Percentiles rank a stretch among this genome's conserved stretches.
Conservation (phyloP, 805 yeast species). For the Candida silvicultrix region DNA sequence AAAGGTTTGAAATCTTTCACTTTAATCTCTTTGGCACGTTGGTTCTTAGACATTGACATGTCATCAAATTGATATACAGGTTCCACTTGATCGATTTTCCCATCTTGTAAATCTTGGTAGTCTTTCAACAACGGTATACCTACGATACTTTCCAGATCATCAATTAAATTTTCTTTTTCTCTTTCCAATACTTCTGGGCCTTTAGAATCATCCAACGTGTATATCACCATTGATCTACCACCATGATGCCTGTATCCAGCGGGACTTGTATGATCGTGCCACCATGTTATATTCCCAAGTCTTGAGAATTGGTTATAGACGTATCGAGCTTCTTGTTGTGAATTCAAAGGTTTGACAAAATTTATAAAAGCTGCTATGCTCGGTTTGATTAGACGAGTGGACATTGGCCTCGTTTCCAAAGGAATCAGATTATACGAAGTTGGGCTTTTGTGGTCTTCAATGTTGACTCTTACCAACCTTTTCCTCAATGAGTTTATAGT, state of each 20-base stretch:
- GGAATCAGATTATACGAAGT: too few relatives aligned
- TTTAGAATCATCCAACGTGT: neutral
- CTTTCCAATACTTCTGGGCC: neutral
- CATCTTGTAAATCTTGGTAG: neutral
- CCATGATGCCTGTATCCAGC: slow-evolving; percentile 11
- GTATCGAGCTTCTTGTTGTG: slow-evolving; percentile 1
- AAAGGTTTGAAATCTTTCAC: neutral
- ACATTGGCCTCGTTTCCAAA: too few relatives aligned
- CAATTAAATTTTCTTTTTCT: neutral
- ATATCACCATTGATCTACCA: slow-evolving; percentile 10
- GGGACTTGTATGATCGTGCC: slow-evolving; percentile 9
- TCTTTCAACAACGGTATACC: slow-evolving; percentile 1
- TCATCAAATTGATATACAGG: neutral
- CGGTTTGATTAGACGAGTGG: neutral
- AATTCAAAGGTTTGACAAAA: slow-evolving; percentile 3
- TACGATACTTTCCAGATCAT: slow-evolving; percentile 1
- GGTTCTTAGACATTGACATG: neutral
- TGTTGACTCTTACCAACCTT: too few relatives aligned
- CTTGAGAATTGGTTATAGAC: slow-evolving; percentile 4
- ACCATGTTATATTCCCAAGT: slow-evolving; percentile 7
- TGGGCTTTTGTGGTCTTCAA: neutral
- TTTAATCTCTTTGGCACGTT: neutral
- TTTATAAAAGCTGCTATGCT: slow-evolving; percentile 7
- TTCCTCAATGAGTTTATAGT: too few relatives aligned
- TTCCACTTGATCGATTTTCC: neutral